Evolutionary conservation across 1,284 basidiomycete species (phyloP), one percentile per base, ranked within the genome.

Genomic region (Schizopora paradoxa): DNA sequence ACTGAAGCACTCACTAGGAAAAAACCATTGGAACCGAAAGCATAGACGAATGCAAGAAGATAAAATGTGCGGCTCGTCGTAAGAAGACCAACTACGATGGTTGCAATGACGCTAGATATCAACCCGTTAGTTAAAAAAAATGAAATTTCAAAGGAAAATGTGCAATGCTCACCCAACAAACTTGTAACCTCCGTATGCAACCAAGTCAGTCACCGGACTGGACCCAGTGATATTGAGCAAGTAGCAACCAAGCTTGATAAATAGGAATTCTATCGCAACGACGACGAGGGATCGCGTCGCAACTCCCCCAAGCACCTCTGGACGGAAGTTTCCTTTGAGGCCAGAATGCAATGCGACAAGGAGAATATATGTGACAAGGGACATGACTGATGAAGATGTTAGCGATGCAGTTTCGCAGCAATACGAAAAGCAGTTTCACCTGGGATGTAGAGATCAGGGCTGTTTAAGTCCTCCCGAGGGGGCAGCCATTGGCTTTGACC

Each of bases 381-480:
- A 89, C 95, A 99, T 99, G 14, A 84, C 91, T 94, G 55, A 18
- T 21, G 38, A 13, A 14, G 48, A 41, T 45, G 48, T 14, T 44
- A 35, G 26, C 43, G 42, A 51, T 50, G 48, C 25, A 47, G 31
- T 6, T 7, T 13, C 43, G 19, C 10, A 18, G 27, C 10, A 13
- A 28, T 29, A 31, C 36, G 36, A 22, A n/a, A 50, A 29, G 3
- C 18, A 2, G 69, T 87, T 49, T 51, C n/a, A 93, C 91, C 73
- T 4, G 96, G 95, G 52, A 99, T 98, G 66, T 99, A 99, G 19
- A 98, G 70, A 66, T 99, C 95, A 0, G 96, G 95, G 44, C 84
- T 87, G 62, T 99, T 99, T 55, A 98, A 79, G 61, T 99, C 95
- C 38, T 98, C 93, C 45, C 95, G 68, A 0, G 95, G 96, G 2